Evolutionary conservation across 2,329 filamentous ascomycete species (phyloP).

Genomic region (Trichophyton rubrum): DNA sequence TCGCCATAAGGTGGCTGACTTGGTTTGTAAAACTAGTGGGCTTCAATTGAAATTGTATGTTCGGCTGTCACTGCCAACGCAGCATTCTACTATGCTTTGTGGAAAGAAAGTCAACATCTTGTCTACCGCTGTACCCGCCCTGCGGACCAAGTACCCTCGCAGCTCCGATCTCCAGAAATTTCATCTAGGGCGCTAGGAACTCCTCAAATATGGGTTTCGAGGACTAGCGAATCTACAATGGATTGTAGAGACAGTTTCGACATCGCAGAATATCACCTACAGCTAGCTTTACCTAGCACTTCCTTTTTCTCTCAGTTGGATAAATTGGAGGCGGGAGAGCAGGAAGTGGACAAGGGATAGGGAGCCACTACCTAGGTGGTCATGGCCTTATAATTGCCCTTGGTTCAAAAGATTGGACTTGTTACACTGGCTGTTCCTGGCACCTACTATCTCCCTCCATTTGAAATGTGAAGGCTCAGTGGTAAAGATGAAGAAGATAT

Average conservation of each 20-base stretch:
- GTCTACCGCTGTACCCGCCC: neutral
- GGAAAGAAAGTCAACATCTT: conserved; percentile 10
- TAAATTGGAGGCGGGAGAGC: neutral
- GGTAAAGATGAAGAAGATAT: neutral
- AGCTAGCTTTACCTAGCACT: neutral
- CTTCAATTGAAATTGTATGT: conserved; percentile 14
- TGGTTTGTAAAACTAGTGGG: conserved; percentile 9
- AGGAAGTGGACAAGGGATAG: neutral
- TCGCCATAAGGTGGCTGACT: neutral
- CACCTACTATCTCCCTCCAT: neutral
- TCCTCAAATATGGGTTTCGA: neutral
- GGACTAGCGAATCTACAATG: neutral
- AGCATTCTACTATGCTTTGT: conserved; percentile 13
- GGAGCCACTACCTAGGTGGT: too few species aligned
- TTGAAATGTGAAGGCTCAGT: neutral
- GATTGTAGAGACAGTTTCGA: neutral
- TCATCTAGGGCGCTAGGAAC: neutral
- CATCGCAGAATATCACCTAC: neutral
- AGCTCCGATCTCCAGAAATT: neutral
- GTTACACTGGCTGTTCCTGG: neutral
- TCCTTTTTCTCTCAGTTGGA: neutral
- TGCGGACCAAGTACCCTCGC: neutral
- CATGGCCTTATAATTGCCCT: neutral
- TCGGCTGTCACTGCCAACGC: conserved; percentile 12
- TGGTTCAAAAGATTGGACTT: neutral